Percentiles rank a stretch among this genome's conserved stretches.
Evolutionary conservation across 495 filamentous ascomycete species (phyloP).

Genomic region (Daldinia caldariorum): DNA sequence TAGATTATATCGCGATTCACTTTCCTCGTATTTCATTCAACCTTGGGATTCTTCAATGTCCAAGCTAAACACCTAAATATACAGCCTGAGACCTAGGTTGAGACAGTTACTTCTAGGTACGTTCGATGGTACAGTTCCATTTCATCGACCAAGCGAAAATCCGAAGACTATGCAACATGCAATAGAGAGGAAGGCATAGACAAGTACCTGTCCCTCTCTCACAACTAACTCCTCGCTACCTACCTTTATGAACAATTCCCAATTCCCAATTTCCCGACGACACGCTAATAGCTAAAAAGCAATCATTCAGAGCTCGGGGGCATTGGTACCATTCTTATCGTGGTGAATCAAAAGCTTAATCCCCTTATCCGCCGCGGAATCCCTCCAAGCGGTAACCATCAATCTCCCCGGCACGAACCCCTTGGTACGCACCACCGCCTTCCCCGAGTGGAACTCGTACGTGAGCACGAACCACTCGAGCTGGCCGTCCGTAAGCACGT

Average conservation of each 20-base stretch:
- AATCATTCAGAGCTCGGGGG: slow-evolving; percentile 18
- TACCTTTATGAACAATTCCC: neutral
- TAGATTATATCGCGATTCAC: too few species aligned
- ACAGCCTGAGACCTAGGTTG: too few species aligned
- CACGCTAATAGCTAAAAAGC: too few species aligned
- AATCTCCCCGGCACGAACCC: slow-evolving; percentile 27
- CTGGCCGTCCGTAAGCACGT: slow-evolving; percentile 33
- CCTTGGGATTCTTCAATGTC: too few species aligned
- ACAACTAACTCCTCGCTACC: neutral
- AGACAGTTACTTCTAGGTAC: too few species aligned
- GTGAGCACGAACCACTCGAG: slow-evolving; percentile 41
- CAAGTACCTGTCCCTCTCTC: neutral
- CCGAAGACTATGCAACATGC: too few species aligned
- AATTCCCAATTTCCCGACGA: neutral
- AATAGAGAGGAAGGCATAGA: too few species aligned
- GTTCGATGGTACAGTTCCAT: too few species aligned
- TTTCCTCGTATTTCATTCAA: too few species aligned
- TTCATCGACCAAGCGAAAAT: too few species aligned
- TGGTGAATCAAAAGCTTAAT: slow-evolving; percentile 14
- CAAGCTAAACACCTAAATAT: too few species aligned
- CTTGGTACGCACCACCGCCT: slow-evolving; percentile 9
- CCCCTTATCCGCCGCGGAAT: slow-evolving; percentile 5
- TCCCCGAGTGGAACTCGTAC: slow-evolving; percentile 21
- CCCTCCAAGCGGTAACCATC: slow-evolving; percentile 26
- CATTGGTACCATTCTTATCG: slow-evolving; percentile 17